Percentiles rank a stretch among this genome's conserved stretches.
These are phyloP conservation scores for Pinguiococcus pyrenoidosus DNA, from an alignment of 108 stramenopile genomes.

Conservation along the genomic window DNA sequence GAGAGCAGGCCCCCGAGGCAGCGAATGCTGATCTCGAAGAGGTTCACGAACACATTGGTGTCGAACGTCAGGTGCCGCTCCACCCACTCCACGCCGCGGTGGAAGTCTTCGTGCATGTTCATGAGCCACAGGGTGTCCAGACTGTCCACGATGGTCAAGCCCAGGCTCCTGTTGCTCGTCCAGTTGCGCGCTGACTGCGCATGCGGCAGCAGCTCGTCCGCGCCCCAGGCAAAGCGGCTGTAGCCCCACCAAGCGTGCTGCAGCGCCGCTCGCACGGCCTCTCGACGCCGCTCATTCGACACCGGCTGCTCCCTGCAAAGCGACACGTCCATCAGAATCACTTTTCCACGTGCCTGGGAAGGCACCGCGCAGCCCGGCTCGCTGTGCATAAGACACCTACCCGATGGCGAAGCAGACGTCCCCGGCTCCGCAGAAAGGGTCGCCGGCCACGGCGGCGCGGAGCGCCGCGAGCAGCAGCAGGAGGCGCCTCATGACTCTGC, in stretches of 20 bases:
- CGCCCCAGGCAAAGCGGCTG: slow-evolving; percentile 26
- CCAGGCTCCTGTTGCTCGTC: slow-evolving; percentile 50
- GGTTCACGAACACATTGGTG: slow-evolving; percentile 46
- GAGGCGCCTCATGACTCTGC: no score
- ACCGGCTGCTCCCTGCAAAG: neutral
- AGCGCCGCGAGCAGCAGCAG: no score
- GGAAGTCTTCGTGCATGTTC: slow-evolving; percentile 83
- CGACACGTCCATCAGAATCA: no score
- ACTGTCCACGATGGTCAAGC: slow-evolving; percentile 80
- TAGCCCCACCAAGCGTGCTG: slow-evolving; percentile 24
- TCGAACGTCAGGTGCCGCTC: slow-evolving; percentile 34
- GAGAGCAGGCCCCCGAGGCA: slow-evolving; percentile 77
- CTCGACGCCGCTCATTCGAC: neutral
- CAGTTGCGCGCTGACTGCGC: slow-evolving; percentile 7
- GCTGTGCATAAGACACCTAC: no score
- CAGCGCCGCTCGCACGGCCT: slow-evolving; percentile 3
- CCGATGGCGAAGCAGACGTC: no score
- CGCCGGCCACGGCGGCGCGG: no score
- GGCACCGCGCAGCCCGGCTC: no score
- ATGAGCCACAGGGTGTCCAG: slow-evolving; percentile 91
- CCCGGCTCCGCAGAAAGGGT: no score
- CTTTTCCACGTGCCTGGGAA: no score
- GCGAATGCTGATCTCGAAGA: slow-evolving; percentile 97
- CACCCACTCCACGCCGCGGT: slow-evolving; percentile 68
- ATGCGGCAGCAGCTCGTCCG: slow-evolving; percentile 28